Evolutionary conservation across 345 rosid species (phyloP).

Genomic region (Garcia nutans): DNA sequence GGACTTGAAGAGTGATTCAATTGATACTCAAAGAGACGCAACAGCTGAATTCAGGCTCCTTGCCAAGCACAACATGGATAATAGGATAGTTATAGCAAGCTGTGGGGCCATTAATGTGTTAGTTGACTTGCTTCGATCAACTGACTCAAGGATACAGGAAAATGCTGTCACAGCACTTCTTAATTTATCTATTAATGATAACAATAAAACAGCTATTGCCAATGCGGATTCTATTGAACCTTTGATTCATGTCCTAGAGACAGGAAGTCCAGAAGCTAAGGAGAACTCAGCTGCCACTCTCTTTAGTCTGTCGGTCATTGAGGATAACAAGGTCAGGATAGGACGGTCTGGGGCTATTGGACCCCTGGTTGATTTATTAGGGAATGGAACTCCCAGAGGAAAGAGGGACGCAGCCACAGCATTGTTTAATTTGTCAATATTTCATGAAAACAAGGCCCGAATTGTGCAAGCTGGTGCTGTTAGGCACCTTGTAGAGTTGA

Average conservation of each 20-base stretch:
- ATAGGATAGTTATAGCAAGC: conserved; percentile 72
- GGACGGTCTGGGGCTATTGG: conserved; percentile 81
- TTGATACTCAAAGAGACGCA: conserved; percentile 64
- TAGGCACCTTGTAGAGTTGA: conserved; percentile 76
- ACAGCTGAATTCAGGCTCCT: conserved; percentile 59
- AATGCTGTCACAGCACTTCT: conserved; percentile 89
- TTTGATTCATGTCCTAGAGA: conserved; percentile 70
- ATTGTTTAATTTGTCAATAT: conserved; percentile 71
- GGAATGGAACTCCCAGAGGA: conserved; percentile 77
- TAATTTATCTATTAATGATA: conserved; percentile 76
- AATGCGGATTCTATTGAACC: conserved; percentile 74
- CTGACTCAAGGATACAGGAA: conserved; percentile 58
- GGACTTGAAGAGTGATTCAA: conserved; percentile 54
- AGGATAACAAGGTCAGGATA: conserved; percentile 76
- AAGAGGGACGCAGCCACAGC: conserved; percentile 96
- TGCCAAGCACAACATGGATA: conserved; percentile 75
- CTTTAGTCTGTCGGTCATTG: conserved; percentile 76
- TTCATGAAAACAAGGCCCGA: conserved; percentile 73
- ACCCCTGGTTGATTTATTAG: conserved; percentile 83
- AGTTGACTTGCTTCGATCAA: conserved; percentile 58
- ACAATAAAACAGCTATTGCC: conserved; percentile 69
- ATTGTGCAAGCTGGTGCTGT: conserved; percentile 92
- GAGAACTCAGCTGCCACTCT: conserved; percentile 88
- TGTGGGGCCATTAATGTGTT: conserved; percentile 65
- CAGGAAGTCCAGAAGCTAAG: conserved; percentile 84